Evolutionary conservation across 495 filamentous ascomycete genomes (phyloP), one percentile per base, ranked within the genome.

Genomic region (Penicillium soppii): DNA sequence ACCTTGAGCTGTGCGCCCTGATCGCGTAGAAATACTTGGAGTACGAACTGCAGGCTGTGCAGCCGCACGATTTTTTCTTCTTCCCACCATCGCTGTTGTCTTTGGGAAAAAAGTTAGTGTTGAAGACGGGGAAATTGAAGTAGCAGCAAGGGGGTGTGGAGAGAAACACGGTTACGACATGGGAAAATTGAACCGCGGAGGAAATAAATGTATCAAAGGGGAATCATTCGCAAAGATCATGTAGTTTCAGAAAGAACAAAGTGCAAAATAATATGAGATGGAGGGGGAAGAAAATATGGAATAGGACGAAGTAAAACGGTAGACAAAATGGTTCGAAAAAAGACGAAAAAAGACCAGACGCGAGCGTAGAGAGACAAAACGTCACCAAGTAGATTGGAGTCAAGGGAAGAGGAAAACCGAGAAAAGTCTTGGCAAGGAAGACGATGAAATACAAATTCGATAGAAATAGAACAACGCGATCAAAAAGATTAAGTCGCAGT

Each of bases 1-100:
- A 62, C 59, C 50, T 23, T 50, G 46, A 21, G 50, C 53, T 32
- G 51, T 53, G 47, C 59, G 59, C 27, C 52, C 47, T n/a, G 58
- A 54, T 38, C 60, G 57, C 43, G 60, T 63, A n/a, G 60, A 54
- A 22, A 48, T 55, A 26, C 46, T 63, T 27, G 59, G 41, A 30
- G 45, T 56, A 20, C 46, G 42, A 12, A 43, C 36, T 15, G 52
- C 46, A 25, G 56, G 41, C 42, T 53, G 40, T 19, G 50, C 40
- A 22, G 52, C 51, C 42, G 53, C 54, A 53, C 61, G 32, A 19
- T 44, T 61, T 50, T 56, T 59, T 44, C 50, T 50, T 58, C 54
- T 46, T 54, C 68, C 68, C 48, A 66, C 68, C 70, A 73, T 73
- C 49, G 56, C 54, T 53, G 53, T 61, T 47, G 45, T 57, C 55